Base-by-base conservation (phyloP, 768 basidiomycete species). In the Tylopilus rubrobrunneus region DNA sequence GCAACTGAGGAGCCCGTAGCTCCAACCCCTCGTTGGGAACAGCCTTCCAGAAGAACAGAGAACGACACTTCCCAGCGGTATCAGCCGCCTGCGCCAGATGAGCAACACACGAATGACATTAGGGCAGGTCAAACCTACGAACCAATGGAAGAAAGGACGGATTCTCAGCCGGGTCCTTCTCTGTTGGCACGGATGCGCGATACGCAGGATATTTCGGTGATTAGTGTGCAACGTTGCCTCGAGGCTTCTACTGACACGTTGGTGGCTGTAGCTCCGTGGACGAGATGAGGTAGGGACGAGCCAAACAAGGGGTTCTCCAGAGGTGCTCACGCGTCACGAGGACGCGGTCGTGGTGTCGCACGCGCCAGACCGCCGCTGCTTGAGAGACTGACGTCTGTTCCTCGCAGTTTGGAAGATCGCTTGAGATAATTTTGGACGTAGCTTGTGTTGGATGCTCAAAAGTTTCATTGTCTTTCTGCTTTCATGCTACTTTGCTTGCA, bases 181-280 rank as follows among this genome's bases (percentile, higher is more conserved):
- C 45, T 67, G 12, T 51, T 68, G 55, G 56, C 62, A 6, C 66
- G 66, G 45, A 66, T 67, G 36, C 59, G 55, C n/a, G 51, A 55
- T 25, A 61, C 51, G 15, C 66, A 62, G 27, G 53, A 34, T 29
- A 25, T 51, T 49, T 58, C 55, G 67, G 66, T 67, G 59, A 62
- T 27, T 51, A 7, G 49, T 33, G n/a, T 25, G 10, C 21, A 23
- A 42, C 11, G n/a, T n/a, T 23, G 6, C n/a, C 23, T 23, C 19
- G 7, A 25, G 2, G 23, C 6, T 0, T 40, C 3, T 34, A 29
- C 54, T 57, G 2, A 60, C 23, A 1, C 4, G 8, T 40, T n/a
- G n/a, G n/a, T 39, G 43, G 29, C n/a, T 11, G 33, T 42, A 67
- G 66, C 19, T 28, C n/a, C 67, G 62, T 34, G 62, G 49, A 56